Conservation (phyloP, 306 rosid species). For the Arachis hypogaea region DNA sequence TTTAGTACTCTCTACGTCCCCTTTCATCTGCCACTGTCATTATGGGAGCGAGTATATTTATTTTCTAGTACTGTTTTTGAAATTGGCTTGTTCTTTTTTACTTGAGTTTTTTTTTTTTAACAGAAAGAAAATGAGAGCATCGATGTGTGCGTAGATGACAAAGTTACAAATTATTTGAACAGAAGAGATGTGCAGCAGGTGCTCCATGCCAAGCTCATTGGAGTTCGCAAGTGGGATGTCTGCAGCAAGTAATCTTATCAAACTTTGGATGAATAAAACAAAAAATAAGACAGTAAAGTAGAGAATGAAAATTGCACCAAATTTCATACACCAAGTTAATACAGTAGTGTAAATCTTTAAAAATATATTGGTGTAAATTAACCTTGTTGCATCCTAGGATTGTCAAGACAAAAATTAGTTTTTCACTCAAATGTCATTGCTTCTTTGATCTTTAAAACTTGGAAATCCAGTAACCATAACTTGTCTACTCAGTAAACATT, state of each 20-base stretch:
- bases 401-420: no score
- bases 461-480: background rate
- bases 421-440: background rate
- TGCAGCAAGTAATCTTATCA: conserved; percentile 71
- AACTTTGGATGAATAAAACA: background rate
- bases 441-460: background rate
- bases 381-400: no score
- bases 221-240: conserved; percentile 76
- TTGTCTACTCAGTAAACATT: background rate
- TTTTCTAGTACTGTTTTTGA: background rate
- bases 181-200: conserved; percentile 70
- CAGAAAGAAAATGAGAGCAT: conserved; percentile 70
- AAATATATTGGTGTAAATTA: no score
- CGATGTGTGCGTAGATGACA: conserved; percentile 92
- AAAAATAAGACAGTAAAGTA: background rate
- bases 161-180: conserved; percentile 77
- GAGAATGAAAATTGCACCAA: no score
- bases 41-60: background rate
- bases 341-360: no score
- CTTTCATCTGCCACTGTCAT: no score
- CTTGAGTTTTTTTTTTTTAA: background rate
- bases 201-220: conserved; percentile 81
- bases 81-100: conserved; percentile 8
- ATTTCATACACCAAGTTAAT: no score
- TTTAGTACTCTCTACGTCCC: no score